Conservation (phyloP, 1,284 basidiomycete species). For the Malassezia slooffiae region DNA sequence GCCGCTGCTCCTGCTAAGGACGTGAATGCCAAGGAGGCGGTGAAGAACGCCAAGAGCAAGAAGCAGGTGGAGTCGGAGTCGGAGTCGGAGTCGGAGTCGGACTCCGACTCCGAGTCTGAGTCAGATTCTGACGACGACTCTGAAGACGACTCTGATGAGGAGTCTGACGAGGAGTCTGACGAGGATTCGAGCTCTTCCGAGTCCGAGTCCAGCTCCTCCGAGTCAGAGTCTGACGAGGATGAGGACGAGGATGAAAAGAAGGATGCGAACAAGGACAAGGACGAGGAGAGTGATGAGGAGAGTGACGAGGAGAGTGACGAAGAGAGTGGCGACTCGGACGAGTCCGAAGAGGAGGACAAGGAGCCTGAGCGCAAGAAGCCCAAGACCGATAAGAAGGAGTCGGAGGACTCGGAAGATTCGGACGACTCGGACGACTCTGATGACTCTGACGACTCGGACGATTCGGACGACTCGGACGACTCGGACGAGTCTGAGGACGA, state of each 20-base stretch:
- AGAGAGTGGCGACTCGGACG: slow-evolving; percentile 1
- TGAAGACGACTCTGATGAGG: slow-evolving; percentile 11
- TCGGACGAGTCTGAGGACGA: slow-evolving; percentile 17
- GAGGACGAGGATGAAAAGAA: slow-evolving; percentile 15
- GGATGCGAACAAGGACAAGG: slow-evolving; percentile 8
- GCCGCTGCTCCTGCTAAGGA: not conserved
- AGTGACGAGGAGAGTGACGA: slow-evolving; percentile 17
- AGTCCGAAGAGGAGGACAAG: slow-evolving; percentile 5
- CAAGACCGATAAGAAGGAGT: not conserved
- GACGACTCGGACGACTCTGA: slow-evolving; percentile 22
- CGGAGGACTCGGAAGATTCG: not conserved
- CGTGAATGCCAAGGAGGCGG: slow-evolving; percentile 4
- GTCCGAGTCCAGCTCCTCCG: slow-evolving; percentile 13
- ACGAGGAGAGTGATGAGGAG: not conserved
- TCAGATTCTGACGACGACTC: slow-evolving; percentile 17
- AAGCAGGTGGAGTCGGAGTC: too few species aligned
- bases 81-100: slow-evolving; percentile 16
- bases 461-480: slow-evolving; percentile 10
- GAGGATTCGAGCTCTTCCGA: slow-evolving; percentile 13
- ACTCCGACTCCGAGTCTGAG: slow-evolving; percentile 1
- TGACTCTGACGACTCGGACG: slow-evolving; percentile 5
- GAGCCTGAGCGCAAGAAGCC: slow-evolving; percentile 19
- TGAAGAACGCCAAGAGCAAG: slow-evolving; percentile 7
- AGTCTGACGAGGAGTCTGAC: slow-evolving; percentile 16
- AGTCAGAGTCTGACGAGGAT: slow-evolving; percentile 13